Conservation (phyloP, 2,329 filamentous ascomycete species). For the Calonectria pauciramosa region DNA sequence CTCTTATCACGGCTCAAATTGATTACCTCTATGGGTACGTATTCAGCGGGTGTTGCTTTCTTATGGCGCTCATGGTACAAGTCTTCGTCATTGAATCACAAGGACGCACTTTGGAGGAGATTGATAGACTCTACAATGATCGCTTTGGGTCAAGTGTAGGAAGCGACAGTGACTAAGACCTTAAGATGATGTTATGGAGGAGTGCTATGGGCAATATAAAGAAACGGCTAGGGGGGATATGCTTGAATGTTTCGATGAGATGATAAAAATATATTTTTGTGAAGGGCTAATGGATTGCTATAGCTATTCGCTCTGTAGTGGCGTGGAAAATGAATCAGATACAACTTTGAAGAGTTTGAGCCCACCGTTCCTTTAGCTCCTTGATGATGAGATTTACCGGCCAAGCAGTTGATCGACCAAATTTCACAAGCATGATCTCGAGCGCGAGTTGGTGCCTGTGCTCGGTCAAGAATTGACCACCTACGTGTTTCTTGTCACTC, state of each 20-base stretch:
- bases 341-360: neutral
- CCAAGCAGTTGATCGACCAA: neutral
- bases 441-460: neutral
- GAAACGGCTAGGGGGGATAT: neutral
- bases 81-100: neutral
- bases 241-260: neutral
- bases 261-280: neutral
- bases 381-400: neutral
- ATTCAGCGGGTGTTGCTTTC: neutral
- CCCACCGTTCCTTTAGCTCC: neutral
- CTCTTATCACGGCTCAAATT: neutral
- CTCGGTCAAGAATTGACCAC: neutral
- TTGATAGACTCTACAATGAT: neutral
- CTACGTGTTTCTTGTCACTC: neutral
- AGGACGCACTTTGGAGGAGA: neutral
- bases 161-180: neutral
- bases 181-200: neutral
- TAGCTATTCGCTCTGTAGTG: neutral
- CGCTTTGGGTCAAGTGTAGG: neutral
- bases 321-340: neutral
- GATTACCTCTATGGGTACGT: constrained; percentile 2
- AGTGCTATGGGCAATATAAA: neutral
- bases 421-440: neutral
- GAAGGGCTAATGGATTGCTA: too few species aligned
- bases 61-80: neutral